Base-by-base conservation (phyloP, 768 basidiomycete species). In the Suillus paluster region DNA sequence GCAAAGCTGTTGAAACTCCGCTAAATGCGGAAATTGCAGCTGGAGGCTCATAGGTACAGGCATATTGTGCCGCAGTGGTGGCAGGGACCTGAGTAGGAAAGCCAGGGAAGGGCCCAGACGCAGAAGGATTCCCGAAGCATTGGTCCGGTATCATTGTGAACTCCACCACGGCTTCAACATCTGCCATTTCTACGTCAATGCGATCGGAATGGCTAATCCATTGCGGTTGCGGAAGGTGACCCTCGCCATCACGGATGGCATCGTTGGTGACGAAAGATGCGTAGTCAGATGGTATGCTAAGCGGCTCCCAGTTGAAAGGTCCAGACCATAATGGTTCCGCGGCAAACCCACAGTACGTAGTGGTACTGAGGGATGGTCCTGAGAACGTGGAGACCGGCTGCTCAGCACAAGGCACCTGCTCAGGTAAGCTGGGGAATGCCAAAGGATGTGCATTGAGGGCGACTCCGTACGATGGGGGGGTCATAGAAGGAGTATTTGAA, bases 181-280 rank as follows among this genome's bases (percentile, higher is more conserved):
- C 52, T 23, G 17, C 23, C 54, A 55, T 55, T 39, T 55, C 54
- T 25, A 39, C 54, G 17, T 54, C 34, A 23, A 25, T 54, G 36
- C 21, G 21, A 10, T 39, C 23, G 23, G 23, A 55, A 39, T 55
- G n/a, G 23, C 15, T 25, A 27, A 55, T 5, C 17, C 54, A 39
- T 19, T 38, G 23, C 17, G 17, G 17, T 19, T 55, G 49, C 49
- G 30, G 27, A 30, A 33, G 19, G 11, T 10, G 10, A 12, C 14
- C 17, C 25, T 25, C 17, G 6, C 15, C 19, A 25, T 36, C 38
- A 25, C 5, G 36, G 17, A 55, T 23, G 15, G 5, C 36, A 19
- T 3, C 10, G 38, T 39, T 7, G 12, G 17, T 25, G 38, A 23
- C 23, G 25, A 39, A 39, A 55, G 23, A 39, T 25, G 36, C 11